These are phyloP conservation scores for Theileria orientalis DNA, from an alignment of 169 alveolate species.

Conservation along the genomic window DNA sequence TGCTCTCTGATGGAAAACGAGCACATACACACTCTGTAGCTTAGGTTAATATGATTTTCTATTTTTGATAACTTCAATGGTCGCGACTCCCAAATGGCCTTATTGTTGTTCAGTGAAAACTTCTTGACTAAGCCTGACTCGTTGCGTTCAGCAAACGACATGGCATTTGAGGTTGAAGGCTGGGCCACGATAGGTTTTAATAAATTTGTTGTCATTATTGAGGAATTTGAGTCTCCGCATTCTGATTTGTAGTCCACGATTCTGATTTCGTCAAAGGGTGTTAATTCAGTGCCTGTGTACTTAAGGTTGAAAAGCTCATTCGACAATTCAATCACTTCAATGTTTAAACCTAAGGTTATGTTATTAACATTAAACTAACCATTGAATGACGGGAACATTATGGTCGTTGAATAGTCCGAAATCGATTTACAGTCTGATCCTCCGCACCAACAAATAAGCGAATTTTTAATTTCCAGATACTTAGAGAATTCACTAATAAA, in stretches of 20 bases:
- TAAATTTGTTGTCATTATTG: conserved; percentile 13
- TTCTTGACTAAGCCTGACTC: neutral
- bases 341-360: conserved; percentile 7
- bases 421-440: conserved; percentile 24
- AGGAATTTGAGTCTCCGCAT: conserved; percentile 30
- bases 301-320: conserved; percentile 5
- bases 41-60: neutral
- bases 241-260: neutral
- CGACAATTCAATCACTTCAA: neutral
- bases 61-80: neutral
- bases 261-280: conserved; percentile 24
- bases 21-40: conserved; percentile 34
- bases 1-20: conserved; percentile 7
- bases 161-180: too few species aligned
- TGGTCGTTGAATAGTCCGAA: conserved; percentile 29
- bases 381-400: conserved; percentile 12
- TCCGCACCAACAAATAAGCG: conserved; percentile 49
- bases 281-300: conserved; percentile 2
- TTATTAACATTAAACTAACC: conserved; percentile 6
- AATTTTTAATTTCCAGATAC: neutral
- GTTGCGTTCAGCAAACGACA: neutral
- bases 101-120: neutral
- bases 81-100: conserved; percentile 22
- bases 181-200: too few species aligned
- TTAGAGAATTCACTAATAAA: neutral